Conservation (phyloP, 352 stramenopile species). For the Globisporangium canariense region DNA sequence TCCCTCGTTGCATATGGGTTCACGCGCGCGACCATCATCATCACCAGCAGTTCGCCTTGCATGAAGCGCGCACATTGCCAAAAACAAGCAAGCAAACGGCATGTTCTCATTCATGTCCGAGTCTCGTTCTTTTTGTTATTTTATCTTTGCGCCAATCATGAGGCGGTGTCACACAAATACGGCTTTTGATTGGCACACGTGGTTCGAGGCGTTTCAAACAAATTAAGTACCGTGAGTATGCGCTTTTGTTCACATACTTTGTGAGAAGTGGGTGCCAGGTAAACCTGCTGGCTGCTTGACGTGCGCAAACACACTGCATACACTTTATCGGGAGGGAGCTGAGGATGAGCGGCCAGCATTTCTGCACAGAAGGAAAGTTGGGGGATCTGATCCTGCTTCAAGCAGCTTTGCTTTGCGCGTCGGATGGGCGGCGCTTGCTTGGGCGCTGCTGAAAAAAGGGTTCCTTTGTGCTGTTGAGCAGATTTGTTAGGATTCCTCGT, state of each 20-base stretch:
- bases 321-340: not conserved
- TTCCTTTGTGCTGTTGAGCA: not conserved
- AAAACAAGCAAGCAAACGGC: too few relatives aligned
- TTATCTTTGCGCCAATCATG: slow-evolving; percentile 12
- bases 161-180: not conserved
- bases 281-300: too few relatives aligned
- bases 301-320: not conserved
- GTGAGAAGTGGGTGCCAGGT: too few relatives aligned
- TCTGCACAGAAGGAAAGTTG: slow-evolving; percentile 7
- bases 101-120: not conserved
- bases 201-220: slow-evolving; percentile 11
- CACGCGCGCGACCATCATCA: too few relatives aligned
- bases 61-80: too few relatives aligned
- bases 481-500: slow-evolving; percentile 10
- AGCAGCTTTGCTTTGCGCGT: not conserved
- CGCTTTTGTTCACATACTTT: not conserved
- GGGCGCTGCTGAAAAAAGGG: not conserved
- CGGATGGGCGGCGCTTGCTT: slow-evolving; percentile 6
- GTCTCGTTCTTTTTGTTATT: not conserved
- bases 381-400: slow-evolving; percentile 18
- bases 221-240: not conserved
- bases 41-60: too few relatives aligned
- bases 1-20: too few relatives aligned
- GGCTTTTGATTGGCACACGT: slow-evolving; percentile 3
- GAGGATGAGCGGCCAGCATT: not conserved